These are phyloP conservation scores for Fusarium abutilonis DNA, from an alignment of 2,329 filamentous ascomycete species.

Conservation along the genomic window DNA sequence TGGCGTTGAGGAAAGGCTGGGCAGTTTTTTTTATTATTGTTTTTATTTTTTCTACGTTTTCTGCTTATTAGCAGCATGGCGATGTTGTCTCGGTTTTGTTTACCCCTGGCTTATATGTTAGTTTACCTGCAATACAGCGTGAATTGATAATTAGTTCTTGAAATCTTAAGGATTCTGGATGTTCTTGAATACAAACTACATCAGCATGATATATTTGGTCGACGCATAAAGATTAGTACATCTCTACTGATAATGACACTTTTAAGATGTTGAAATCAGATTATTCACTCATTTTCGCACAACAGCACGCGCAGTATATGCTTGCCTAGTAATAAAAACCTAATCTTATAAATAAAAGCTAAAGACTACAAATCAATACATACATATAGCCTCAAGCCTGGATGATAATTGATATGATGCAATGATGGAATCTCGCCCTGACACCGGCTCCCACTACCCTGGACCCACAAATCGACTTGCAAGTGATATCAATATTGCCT, in stretches of 20 bases:
- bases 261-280: too few relatives aligned
- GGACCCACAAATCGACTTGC: constrained; percentile 30
- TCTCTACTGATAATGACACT: too few relatives aligned
- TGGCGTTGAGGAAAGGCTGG: constrained; percentile 48
- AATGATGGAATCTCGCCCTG: not conserved
- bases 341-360: too few relatives aligned
- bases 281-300: too few relatives aligned
- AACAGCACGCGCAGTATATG: too few relatives aligned
- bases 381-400: too few relatives aligned
- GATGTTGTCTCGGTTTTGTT: constrained; percentile 44
- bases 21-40: constrained; percentile 41
- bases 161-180: not conserved
- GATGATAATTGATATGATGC: not conserved
- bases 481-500: not conserved
- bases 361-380: too few relatives aligned
- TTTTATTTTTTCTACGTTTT: constrained; percentile 31
- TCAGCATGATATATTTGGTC: too few relatives aligned
- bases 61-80: constrained; percentile 46
- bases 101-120: constrained; percentile 30
- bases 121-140: constrained; percentile 21
- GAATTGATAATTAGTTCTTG: constrained; percentile 21
- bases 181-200: not conserved
- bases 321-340: too few relatives aligned
- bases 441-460: constrained; percentile 25
- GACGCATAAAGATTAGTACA: too few relatives aligned